Evolutionary conservation across 2,329 filamentous ascomycete species (phyloP).

Genomic region (Periconia macrospinosa): DNA sequence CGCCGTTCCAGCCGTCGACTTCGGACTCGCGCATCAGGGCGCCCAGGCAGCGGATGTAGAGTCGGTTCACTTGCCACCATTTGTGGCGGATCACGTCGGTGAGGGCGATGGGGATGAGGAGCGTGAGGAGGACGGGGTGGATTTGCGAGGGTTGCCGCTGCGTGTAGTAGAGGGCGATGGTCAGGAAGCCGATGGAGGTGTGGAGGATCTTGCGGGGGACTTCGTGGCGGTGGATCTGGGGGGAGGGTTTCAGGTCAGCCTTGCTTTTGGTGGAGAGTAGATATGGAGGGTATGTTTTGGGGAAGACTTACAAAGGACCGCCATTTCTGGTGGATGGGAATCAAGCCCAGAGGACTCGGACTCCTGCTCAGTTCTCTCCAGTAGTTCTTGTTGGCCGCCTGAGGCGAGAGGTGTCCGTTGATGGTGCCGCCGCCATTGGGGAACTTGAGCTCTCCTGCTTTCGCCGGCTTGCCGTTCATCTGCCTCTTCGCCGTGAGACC

Average conservation of each 20-base stretch:
- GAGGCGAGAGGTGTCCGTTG: slow-evolving; percentile 73
- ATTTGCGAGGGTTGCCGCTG: slow-evolving; percentile 78
- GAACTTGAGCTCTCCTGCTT: slow-evolving; percentile 42
- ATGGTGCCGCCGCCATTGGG: slow-evolving; percentile 41
- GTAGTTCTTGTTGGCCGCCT: slow-evolving; percentile 66
- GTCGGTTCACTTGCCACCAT: slow-evolving; percentile 76
- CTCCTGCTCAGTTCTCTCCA: slow-evolving; percentile 90
- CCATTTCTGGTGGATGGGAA: slow-evolving; percentile 93
- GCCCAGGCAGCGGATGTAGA: slow-evolving; percentile 84
- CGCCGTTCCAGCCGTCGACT: slow-evolving; percentile 91
- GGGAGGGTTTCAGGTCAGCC: slow-evolving; percentile 17
- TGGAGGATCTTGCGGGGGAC: slow-evolving; percentile 92
- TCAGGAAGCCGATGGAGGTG: slow-evolving; percentile 94
- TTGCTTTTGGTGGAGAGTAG: too few relatives aligned
- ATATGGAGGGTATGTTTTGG: not conserved
- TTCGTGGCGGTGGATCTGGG: slow-evolving; percentile 79
- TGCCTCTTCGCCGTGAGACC: slow-evolving; percentile 56
- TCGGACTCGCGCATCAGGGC: slow-evolving; percentile 97
- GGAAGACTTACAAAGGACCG: slow-evolving; percentile 69
- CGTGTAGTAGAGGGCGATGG: slow-evolving; percentile 79
- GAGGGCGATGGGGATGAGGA: slow-evolving; percentile 80
- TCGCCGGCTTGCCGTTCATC: slow-evolving; percentile 19
- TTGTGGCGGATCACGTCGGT: slow-evolving; percentile 83
- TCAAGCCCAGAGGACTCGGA: slow-evolving; percentile 88
- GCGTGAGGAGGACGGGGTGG: slow-evolving; percentile 78